These are phyloP conservation scores for Psilocybe cyanescens DNA, from an alignment of 768 basidiomycete genomes.

Conservation along the genomic window DNA sequence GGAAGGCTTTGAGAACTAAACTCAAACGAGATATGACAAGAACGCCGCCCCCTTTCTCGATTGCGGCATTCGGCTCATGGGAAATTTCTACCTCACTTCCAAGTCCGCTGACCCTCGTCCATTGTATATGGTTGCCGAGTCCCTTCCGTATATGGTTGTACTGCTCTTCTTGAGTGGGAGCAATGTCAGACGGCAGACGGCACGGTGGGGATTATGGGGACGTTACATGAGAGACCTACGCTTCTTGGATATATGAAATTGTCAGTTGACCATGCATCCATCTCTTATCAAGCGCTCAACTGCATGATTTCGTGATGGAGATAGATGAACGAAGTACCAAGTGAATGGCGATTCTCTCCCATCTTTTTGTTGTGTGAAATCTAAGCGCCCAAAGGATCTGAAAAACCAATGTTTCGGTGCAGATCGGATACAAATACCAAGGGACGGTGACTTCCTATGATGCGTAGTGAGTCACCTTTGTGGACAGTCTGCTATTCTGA, in stretches of 20 bases:
- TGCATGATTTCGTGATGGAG: neutral
- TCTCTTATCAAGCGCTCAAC: constrained; percentile 15
- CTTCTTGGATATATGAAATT: neutral
- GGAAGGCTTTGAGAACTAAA: neutral
- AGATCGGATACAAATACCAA: neutral
- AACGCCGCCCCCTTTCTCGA: neutral
- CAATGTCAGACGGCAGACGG: neutral
- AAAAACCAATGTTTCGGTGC: neutral
- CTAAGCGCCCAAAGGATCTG: neutral
- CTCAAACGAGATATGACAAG: neutral
- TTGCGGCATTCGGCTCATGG: neutral
- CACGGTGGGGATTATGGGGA: neutral
- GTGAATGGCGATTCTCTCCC: neutral
- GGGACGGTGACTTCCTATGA: neutral
- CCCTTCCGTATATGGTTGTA: neutral
- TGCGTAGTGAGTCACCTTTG: neutral
- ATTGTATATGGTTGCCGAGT: neutral
- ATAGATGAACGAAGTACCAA: neutral
- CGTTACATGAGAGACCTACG: neutral
- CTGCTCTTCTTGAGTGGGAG: neutral
- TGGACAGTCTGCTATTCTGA: too few relatives aligned
- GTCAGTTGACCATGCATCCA: neutral
- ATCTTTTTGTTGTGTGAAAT: neutral
- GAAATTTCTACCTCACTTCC: neutral
- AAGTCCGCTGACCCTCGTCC: neutral